Evolutionary conservation across 805 yeast genomes (phyloP), one percentile per base, ranked within the genome.

Genomic region (Brettanomyces nanus): DNA sequence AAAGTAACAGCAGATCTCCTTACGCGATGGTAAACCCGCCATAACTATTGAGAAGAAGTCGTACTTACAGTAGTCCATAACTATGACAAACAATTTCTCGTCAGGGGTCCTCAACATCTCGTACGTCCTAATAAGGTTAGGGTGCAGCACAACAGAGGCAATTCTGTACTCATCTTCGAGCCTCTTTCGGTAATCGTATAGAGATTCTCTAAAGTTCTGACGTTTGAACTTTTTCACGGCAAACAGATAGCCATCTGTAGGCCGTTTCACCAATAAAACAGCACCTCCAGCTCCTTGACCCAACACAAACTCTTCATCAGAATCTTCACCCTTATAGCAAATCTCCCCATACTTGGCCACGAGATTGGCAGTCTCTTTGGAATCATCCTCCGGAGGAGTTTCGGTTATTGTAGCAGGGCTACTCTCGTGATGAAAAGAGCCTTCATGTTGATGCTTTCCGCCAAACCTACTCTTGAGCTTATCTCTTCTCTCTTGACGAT

Each of bases 231-330:
- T 83, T 62, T 89, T 89, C 38, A 90, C 84, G 0, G 97, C 97
- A 60, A 74, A 86, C 4, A 85, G 56, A 43, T 73, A 69, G 27
- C 41, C 46, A 19, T 75, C 71, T 45, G 78, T 79, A 0, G 71
- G 56, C 22, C 73, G 68, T 37, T 82, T 71, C 41, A 75, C 74
- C 42, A 87, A 81, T 37, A 82, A 73, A n/a, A 89, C 97, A 1
- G 92, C 80, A 2, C 97, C 97, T 19, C 95, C 89, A 1, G 97
- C 97, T 11, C 97, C 97, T 41, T 89, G 77, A 18, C 97, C 97
- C n/a, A 34, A 27, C 11, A 34, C 37, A 19, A 17, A 19, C 15
- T 34, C 37, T 15, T 33, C 19, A 7, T 3, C 17, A 7, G 15
- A 11, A 19, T 31, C 19, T 9, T 19, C 29, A 14, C 20, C 19